phyloP scores from a whole-genome alignment of 805 yeast genomes.

The Candida nemodendra region DNA sequence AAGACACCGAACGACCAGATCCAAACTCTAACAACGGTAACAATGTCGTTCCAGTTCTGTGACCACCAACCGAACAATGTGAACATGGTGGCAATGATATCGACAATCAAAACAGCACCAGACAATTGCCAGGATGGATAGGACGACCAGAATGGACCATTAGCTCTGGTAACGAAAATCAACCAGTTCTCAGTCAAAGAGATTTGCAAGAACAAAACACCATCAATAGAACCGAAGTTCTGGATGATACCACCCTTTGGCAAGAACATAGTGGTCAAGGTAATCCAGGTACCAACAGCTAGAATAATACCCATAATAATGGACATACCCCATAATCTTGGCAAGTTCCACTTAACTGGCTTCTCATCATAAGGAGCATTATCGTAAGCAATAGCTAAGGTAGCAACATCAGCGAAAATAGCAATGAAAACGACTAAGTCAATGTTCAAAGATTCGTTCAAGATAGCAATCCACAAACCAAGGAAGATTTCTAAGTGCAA shows the following conservation, averaged over 20 bases:
- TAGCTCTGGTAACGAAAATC: constrained; percentile 94
- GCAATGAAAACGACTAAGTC: constrained; percentile 95
- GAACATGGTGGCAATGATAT: constrained; percentile 89
- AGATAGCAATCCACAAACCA: constrained; percentile 95
- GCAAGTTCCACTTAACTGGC: constrained; percentile 96
- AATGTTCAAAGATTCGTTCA: constrained; percentile 82
- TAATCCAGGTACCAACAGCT: constrained; percentile 93
- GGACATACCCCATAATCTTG: constrained; percentile 97
- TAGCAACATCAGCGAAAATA: constrained; percentile 95
- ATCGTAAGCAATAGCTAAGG: constrained; percentile 95
- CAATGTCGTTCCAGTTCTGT: constrained; percentile 95
- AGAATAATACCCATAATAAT: constrained; percentile 79
- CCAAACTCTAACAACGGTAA: constrained; percentile 92
- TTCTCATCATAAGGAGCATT: constrained; percentile 91
- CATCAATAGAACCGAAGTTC: constrained; percentile 92
- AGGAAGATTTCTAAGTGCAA: constrained; percentile 91
- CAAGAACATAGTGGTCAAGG: constrained; percentile 90
- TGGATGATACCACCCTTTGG: constrained; percentile 92
- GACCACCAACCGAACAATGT: constrained; percentile 97
- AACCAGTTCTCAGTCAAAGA: constrained; percentile 97
- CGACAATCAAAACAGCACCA: constrained; percentile 90
- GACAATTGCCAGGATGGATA: constrained; percentile 94
- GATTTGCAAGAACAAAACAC: constrained; percentile 90
- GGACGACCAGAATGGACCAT: constrained; percentile 98
- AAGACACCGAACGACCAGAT: constrained; percentile 95